Evolutionary conservation across 169 alveolate genomes (phyloP).

Genomic region (Cryptosporidium bovis): DNA sequence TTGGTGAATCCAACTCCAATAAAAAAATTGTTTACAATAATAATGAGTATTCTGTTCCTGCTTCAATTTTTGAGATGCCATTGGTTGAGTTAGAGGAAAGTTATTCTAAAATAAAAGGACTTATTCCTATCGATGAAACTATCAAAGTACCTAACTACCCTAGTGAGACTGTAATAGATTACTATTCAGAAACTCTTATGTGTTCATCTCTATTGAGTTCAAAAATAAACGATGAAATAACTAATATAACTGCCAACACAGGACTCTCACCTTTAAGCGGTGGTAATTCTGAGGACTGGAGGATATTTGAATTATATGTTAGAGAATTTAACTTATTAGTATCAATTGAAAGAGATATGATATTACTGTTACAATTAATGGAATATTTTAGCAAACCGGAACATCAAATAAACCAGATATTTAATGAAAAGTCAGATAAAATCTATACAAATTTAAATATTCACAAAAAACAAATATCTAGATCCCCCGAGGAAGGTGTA

Average conservation of each 20-base stretch:
- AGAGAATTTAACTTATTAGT: conserved; percentile 36
- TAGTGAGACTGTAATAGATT: conserved; percentile 15
- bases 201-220: conserved; percentile 13
- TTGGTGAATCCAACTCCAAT: neutral
- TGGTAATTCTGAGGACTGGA: conserved; percentile 24
- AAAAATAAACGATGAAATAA: conserved; percentile 58
- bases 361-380: conserved; percentile 19
- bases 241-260: conserved; percentile 28
- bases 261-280: conserved; percentile 5
- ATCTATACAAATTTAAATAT: neutral
- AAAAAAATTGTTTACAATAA: conserved; percentile 29
- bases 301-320: conserved; percentile 18
- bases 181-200: conserved; percentile 53
- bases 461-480: neutral
- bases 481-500: conserved; percentile 67
- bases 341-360: conserved; percentile 58
- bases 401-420: neutral
- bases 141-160: neutral
- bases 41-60: conserved; percentile 16
- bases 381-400: conserved; percentile 37
- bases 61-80: conserved; percentile 25
- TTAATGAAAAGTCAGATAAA: neutral
- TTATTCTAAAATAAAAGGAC: conserved; percentile 5
- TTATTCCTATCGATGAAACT: conserved; percentile 17
- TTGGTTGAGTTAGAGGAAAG: conserved; percentile 36